These are phyloP conservation scores for Lanzia echinophila DNA, from an alignment of 2,329 filamentous ascomycete species.

Conservation along the genomic window DNA sequence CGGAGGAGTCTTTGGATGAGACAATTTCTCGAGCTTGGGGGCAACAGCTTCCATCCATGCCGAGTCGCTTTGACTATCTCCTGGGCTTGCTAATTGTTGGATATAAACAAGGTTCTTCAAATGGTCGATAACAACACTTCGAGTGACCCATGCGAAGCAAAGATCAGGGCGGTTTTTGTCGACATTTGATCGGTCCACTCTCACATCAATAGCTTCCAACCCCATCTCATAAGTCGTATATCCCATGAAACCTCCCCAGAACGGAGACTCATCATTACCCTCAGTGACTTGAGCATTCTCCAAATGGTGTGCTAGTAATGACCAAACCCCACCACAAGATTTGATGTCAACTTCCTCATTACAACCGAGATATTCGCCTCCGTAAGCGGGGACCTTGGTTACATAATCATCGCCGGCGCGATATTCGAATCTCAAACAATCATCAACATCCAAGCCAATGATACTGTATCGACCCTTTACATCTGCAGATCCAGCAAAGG, in stretches of 20 bases:
- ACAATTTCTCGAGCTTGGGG: slow-evolving; percentile 9
- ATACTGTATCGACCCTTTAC: slow-evolving; percentile 64
- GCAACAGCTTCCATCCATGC: slow-evolving; percentile 16
- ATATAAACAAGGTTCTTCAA: slow-evolving; percentile 47
- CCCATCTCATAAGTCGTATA: slow-evolving; percentile 65
- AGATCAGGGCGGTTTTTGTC: slow-evolving; percentile 44
- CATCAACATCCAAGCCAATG: slow-evolving; percentile 57
- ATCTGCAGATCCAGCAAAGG: slow-evolving; percentile 38
- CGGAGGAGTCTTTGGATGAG: slow-evolving; percentile 1
- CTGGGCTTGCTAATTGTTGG: slow-evolving; percentile 44
- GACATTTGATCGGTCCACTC: slow-evolving; percentile 12
- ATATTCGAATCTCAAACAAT: slow-evolving; percentile 52
- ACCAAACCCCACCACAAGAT: slow-evolving; percentile 28
- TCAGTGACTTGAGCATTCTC: slow-evolving; percentile 33
- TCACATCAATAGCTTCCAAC: slow-evolving; percentile 44
- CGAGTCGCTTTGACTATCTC: slow-evolving; percentile 28
- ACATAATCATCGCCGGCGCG: slow-evolving; percentile 39
- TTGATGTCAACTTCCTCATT: slow-evolving; percentile 8
- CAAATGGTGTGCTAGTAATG: slow-evolving; percentile 32
- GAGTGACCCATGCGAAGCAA: slow-evolving; percentile 55
- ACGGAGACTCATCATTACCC: slow-evolving; percentile 41
- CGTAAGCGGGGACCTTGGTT: slow-evolving; percentile 8
- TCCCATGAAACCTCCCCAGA: slow-evolving; percentile 65
- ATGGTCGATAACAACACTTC: slow-evolving; percentile 60
- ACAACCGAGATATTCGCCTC: not conserved